phyloP scores from a whole-genome alignment of 225 moss, liverwort and hornwort genomes.

The Anthoceros angustus region DNA sequence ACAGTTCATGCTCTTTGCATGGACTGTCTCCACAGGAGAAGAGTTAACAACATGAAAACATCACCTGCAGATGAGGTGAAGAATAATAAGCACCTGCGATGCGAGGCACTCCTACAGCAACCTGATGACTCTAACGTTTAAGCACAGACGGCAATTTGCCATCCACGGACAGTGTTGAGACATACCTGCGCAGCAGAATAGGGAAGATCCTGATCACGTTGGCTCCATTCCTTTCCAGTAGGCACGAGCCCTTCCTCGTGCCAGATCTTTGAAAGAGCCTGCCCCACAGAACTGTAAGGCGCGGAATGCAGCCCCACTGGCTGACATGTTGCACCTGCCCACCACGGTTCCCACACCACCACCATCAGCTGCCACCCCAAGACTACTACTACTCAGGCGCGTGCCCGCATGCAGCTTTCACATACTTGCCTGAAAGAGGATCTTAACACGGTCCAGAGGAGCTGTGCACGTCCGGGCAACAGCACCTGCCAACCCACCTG shows the following conservation, averaged over 20 bases:
- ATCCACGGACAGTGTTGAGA: background rate
- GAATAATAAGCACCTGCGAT: background rate
- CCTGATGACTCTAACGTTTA: background rate
- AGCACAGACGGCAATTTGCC: background rate
- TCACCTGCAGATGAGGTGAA: background rate
- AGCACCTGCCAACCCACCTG: background rate
- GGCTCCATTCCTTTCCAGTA: slow-evolving; percentile 4
- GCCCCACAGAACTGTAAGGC: background rate
- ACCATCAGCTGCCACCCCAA: background rate
- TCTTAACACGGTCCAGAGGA: background rate
- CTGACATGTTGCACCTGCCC: slow-evolving; percentile 5
- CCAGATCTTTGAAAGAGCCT: background rate
- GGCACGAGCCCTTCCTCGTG: background rate
- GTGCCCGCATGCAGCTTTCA: background rate
- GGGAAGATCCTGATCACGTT: slow-evolving; percentile 2
- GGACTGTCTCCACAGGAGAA: no score
- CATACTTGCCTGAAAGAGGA: slow-evolving; percentile 1
- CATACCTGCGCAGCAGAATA: background rate
- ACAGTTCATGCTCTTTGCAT: no score
- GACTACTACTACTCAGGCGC: background rate
- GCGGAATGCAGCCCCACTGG: background rate
- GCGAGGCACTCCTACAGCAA: background rate
- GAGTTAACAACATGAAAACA: background rate
- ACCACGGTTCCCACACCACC: background rate
- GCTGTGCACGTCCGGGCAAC: background rate